Evolutionary conservation across 139 green algal genomes (phyloP).

Genomic region (Chlorella sp.): DNA sequence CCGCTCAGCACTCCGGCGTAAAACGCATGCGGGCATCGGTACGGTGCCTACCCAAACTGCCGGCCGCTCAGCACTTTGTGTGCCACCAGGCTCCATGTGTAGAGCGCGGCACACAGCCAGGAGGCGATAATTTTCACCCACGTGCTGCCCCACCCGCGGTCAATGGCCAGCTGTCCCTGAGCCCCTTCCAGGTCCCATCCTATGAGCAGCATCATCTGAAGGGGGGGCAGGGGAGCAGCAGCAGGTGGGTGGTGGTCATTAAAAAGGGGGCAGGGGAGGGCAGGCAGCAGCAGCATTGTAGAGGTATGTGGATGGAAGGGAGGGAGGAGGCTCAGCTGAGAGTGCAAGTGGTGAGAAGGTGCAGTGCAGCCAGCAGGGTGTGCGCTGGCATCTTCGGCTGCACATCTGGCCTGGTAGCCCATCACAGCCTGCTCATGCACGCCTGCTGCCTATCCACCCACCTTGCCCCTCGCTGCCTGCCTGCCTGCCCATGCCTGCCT

Average conservation of each 20-base stretch:
- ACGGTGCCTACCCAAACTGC: slow-evolving; percentile 64
- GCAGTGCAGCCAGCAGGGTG: no score
- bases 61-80: slow-evolving; percentile 62
- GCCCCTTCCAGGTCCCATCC: slow-evolving; percentile 60
- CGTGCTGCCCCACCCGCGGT: slow-evolving; percentile 60
- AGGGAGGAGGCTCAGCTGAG: no score
- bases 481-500: no score
- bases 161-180: slow-evolving; percentile 56
- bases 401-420: background rate
- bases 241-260: background rate
- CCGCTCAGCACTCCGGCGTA: no score
- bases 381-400: background rate
- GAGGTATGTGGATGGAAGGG: no score
- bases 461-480: no score
- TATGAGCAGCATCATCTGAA: slow-evolving; percentile 14
- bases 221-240: background rate
- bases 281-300: no score
- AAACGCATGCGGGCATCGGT: no score
- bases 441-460: background rate
- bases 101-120: slow-evolving; percentile 82
- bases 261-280: background rate
- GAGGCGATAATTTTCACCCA: slow-evolving; percentile 72
- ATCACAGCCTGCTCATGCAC: background rate
- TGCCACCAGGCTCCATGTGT: slow-evolving; percentile 85
- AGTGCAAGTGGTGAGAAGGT: no score